A percentile compares a stretch with the other conserved stretches of the same genome.
Evolutionary conservation across 1,284 basidiomycete species (phyloP).

Genomic region (Pseudozyma hubeiensis): DNA sequence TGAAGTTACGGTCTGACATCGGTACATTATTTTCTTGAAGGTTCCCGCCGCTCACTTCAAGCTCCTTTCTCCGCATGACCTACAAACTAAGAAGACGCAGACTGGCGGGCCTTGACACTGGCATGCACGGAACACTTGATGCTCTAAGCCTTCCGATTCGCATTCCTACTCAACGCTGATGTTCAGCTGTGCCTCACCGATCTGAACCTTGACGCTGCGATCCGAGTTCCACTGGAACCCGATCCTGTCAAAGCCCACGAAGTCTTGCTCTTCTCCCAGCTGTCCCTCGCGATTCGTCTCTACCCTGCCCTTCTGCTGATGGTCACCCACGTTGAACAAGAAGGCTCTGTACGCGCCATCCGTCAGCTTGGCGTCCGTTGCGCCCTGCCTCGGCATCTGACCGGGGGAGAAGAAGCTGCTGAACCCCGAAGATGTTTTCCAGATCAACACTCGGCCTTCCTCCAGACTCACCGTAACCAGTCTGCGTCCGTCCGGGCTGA

Average conservation of each 20-base stretch:
- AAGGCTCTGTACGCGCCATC: constrained; percentile 66
- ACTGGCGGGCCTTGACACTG: too few relatives aligned
- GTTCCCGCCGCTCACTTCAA: too few relatives aligned
- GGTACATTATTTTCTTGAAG: too few relatives aligned
- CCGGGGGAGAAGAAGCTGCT: constrained; percentile 90
- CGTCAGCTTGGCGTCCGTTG: constrained; percentile 71
- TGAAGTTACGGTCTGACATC: too few relatives aligned
- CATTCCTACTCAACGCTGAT: constrained; percentile 50
- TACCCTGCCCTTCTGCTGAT: constrained; percentile 4
- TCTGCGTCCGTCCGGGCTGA: constrained; percentile 90
- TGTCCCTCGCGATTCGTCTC: not conserved
- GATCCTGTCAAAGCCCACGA: constrained; percentile 42
- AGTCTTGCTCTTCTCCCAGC: constrained; percentile 22
- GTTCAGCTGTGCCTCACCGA: constrained; percentile 58
- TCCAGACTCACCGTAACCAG: constrained; percentile 87
- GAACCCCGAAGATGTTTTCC: constrained; percentile 71
- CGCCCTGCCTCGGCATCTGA: constrained; percentile 87
- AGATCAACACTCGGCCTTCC: constrained; percentile 73
- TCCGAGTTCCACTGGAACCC: constrained; percentile 60
- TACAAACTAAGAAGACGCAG: too few relatives aligned
- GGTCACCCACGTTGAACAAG: constrained; percentile 55
- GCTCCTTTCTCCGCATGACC: too few relatives aligned
- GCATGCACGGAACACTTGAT: too few relatives aligned
- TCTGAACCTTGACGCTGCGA: constrained; percentile 53
- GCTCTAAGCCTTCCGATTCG: too few relatives aligned